Evolutionary conservation across 441 rosid genomes (phyloP), one percentile per base, ranked within the genome.

Genomic region (Gossypium schwendimanii): DNA sequence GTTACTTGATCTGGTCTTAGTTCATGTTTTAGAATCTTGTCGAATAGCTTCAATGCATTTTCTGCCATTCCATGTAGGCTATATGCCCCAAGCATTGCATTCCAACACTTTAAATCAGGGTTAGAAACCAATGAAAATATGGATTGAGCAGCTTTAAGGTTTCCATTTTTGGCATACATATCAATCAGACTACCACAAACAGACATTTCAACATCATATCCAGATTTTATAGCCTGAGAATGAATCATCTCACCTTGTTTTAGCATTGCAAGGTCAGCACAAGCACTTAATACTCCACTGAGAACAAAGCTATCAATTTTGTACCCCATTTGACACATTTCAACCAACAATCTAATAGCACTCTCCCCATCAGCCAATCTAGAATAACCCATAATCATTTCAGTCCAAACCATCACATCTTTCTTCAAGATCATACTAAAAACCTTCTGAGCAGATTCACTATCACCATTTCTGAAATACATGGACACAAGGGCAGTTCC

Each of bases 61-160:
- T 87, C 89, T 49, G 84, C 82, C 93, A 84, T 81, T 76, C 98
- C 98, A 54, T 89, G 90, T 64, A 87, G 85, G 73, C 94, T 81
- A 77, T 85, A 92, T 52, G 88, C 97, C 47, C 92, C 84, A 3
- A 92, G 84, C 94, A 94, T 83, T 0, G 94, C 85, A 80, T 91
- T 94, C 93, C 93, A 94, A 76, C 99, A 88, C 81, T 84, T 92
- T 69, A 92, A 84, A 81, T 94, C 99, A 8, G 93, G 97, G 74
- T 82, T 53, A 0, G 68, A 50, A 61, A 84, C 79, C 60, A 60
- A 61, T 64, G 79, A 77, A 76, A 91, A 92, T 73, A 89, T 68
- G 28, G 83, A 79, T 70, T 77, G 78, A 66, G 97, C 91, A 26
- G 81, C 87, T 72, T 59, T 79, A 39, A 86, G 84, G 70, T 79